Percentiles rank a stretch among this genome's conserved stretches.
Conservation (phyloP, 495 filamentous ascomycete species). For the Astrothelium macrocarpum region DNA sequence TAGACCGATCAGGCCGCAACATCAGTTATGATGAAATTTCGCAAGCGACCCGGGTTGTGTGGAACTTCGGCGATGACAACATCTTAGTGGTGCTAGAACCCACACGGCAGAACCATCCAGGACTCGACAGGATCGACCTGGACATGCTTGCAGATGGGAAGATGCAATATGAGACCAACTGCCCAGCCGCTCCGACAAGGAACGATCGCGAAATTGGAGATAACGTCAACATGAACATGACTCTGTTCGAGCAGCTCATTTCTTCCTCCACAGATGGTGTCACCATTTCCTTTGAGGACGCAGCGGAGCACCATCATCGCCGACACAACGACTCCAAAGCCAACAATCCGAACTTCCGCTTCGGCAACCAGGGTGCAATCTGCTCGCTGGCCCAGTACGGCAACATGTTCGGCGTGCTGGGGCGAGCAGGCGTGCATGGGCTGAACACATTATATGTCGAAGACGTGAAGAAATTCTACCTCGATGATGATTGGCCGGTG, state of each 20-base stretch:
- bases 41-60: background rate
- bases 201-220: constrained; percentile 2
- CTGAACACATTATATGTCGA: constrained; percentile 2
- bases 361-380: constrained; percentile 1
- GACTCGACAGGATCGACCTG: constrained; percentile 1
- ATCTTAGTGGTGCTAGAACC: background rate
- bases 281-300: background rate
- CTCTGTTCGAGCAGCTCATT: constrained; percentile 1
- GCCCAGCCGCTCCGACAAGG: background rate
- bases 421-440: background rate
- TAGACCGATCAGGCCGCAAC: constrained; percentile 5
- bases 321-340: constrained; percentile 2
- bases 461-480: constrained; percentile 3
- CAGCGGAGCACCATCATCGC: constrained; percentile 1
- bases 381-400: constrained; percentile 1
- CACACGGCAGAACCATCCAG: background rate
- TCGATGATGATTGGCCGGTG: constrained; percentile 2
- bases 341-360: constrained; percentile 4
- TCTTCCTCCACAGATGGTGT: constrained; percentile 1
- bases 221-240: constrained; percentile 1
- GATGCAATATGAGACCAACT: constrained; percentile 2
- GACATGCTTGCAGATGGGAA: background rate
- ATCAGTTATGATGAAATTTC: constrained; percentile 10
- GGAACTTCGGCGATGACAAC: constrained; percentile 2
- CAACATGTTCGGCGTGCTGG: constrained; percentile 2